Base-by-base conservation (phyloP, 257 asterid genomes). In the Coffea canephora region DNA sequence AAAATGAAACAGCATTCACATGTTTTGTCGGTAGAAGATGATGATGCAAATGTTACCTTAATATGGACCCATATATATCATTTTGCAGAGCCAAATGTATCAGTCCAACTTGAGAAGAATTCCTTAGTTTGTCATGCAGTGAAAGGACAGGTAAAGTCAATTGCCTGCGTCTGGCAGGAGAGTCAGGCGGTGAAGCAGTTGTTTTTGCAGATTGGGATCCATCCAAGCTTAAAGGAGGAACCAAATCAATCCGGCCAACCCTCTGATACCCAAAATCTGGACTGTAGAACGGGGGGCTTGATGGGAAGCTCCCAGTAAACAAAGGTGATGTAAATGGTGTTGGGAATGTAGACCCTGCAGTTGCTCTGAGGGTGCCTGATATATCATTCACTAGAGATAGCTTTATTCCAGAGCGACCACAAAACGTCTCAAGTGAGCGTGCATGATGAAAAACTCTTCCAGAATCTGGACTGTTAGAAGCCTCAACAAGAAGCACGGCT, bases 281-380 rank as follows among this genome's bases (percentile, higher is more conserved):
- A 88, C 98, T 94, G 86, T 88, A 90, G 62, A 92, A 69, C 68
- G 87, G 88, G 81, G 98, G 97, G 82, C 91, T 92, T 36, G 99
- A 91, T 36, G 97, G 92, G 91, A 94, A 94, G 90, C 99, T 92
- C 79, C 99, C 99, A 43, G 98, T 96, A 80, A 96, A 96, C 87
- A 96, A 85, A 87, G 99, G 98, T 59, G 99, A 92, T 0, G 93
- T 71, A 83, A 90, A 95, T 50, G 97, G 96, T 61, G 97, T 90
- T 34, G 91, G 95, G 77, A 85, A 85, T 69, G 89, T 67, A 57
- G 97, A 89, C 76, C 94, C 94, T 50, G 88, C 84, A 62, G 88
- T 86, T n/a, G 88, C 84, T 88, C 88, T 92, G 71, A 84, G 71
- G 85, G 87, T 83, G 45, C 83, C 89, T 64, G 97, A 84, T 79